Evolutionary conservation across 2,329 filamentous ascomycete genomes (phyloP), one percentile per base, ranked within the genome.

Genomic region (Canariomyces notabilis): DNA sequence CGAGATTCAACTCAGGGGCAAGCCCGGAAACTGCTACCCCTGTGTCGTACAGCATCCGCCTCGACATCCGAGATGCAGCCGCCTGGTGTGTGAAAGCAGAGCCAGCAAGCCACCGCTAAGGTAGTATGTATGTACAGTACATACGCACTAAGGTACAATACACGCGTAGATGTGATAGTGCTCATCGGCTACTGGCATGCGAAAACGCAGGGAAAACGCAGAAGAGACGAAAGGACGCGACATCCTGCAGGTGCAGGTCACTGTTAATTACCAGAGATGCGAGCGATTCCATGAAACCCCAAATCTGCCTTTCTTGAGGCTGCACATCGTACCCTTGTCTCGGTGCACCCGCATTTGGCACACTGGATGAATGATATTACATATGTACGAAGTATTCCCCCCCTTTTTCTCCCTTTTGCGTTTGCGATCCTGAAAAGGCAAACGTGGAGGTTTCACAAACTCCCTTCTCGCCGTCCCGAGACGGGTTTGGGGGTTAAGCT

Each of bases 391-490:
- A n/a, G n/a, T n/a, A n/a, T n/a, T n/a, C n/a, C n/a, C n/a, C n/a
- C n/a, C n/a, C n/a, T n/a, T n/a, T n/a, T n/a, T n/a, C n/a, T 7
- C 22, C 42, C 18, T 26, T 16, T 35, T 33, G 16, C 22, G 18
- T n/a, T n/a, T 26, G 26, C 26, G 9, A 29, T 29, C 26, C 26
- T 33, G 14, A 26, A 20, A 9, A 21, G 16, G 21, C 19, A 26
- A 32, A 21, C 22, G 47, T 45, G 47, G 47, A 42, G 42, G 42
- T 38, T 41, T 15, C 31, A 37, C 20, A 19, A 37, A 36, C 16
- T 39, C 11, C 16, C 14, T 8, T 16, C 31, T 41, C 22, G n/a
- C 7, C 18, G 6, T 26, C 12, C 44, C 32, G 44, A 37, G 44
- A 37, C 37, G 44, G 9, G 37, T 46, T 41, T 46, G 37, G 21